Conservation (phyloP, 2,329 filamentous ascomycete species). For the Colletotrichum agaves region DNA sequence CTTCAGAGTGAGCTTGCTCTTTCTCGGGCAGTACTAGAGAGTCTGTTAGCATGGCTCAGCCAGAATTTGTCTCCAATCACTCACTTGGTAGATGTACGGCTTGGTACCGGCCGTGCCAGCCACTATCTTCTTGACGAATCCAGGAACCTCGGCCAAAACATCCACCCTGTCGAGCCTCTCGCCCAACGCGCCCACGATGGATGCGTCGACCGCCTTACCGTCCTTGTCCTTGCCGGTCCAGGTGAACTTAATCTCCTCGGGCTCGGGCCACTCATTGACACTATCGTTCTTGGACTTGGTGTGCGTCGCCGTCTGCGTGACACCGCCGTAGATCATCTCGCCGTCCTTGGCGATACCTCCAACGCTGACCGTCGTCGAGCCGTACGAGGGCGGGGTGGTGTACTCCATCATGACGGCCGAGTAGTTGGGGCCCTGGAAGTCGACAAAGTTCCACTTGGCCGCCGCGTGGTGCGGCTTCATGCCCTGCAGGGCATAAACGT, state of each 20-base stretch:
- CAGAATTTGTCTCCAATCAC: slow-evolving; percentile 40
- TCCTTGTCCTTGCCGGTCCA: slow-evolving; percentile 86
- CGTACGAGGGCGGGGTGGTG: slow-evolving; percentile 93
- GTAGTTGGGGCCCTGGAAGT: slow-evolving; percentile 88
- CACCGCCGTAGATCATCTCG: slow-evolving; percentile 80
- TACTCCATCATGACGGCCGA: slow-evolving; percentile 96
- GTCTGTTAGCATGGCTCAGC: slow-evolving; percentile 39
- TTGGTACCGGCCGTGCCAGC: slow-evolving; percentile 89
- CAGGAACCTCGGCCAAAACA: slow-evolving; percentile 95
- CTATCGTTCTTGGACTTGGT: slow-evolving; percentile 75
- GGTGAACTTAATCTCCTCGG: slow-evolving; percentile 76
- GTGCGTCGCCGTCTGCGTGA: slow-evolving; percentile 74
- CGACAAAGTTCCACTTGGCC: slow-evolving; percentile 90
- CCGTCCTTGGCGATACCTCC: slow-evolving; percentile 85
- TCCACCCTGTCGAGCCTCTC: slow-evolving; percentile 84
- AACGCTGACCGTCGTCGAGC: slow-evolving; percentile 83
- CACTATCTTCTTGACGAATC: slow-evolving; percentile 94
- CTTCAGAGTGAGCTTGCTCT: slow-evolving; percentile 76
- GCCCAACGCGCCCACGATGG: slow-evolving; percentile 75
- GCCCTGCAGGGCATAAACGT: slow-evolving; percentile 88
- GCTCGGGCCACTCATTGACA: slow-evolving; percentile 90
- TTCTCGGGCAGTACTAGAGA: slow-evolving; percentile 73
- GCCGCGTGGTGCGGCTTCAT: slow-evolving; percentile 99
- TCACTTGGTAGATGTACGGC: slow-evolving; percentile 96
- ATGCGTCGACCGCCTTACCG: slow-evolving; percentile 76